Evolutionary conservation across 352 stramenopile genomes (phyloP).

Genomic region (Globisporangium paddicum): DNA sequence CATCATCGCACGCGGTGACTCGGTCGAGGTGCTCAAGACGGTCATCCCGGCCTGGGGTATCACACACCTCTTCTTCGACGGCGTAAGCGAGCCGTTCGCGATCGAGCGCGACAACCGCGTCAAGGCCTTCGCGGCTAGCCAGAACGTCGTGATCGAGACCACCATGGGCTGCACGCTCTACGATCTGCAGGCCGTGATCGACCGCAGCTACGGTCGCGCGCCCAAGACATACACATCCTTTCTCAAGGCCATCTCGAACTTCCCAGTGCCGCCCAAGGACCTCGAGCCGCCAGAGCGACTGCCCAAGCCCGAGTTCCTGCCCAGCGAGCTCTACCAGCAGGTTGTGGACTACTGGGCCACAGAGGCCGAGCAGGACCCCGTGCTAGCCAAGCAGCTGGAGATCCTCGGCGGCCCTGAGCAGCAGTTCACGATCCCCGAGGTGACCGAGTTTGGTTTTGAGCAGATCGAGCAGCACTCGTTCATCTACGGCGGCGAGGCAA

Average conservation of each 20-base stretch:
- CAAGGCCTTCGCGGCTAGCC: conserved; percentile 30
- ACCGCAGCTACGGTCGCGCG: conserved; percentile 40
- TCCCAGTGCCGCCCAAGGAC: conserved; percentile 43
- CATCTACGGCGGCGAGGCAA: conserved; percentile 69
- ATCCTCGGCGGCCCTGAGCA: conserved; percentile 50
- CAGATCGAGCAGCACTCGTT: conserved; percentile 51
- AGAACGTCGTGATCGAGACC: conserved; percentile 69
- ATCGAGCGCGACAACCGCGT: conserved; percentile 74
- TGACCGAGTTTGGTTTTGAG: conserved; percentile 63
- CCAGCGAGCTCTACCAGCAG: conserved; percentile 58
- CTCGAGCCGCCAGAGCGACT: conserved; percentile 44
- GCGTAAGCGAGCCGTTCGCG: conserved; percentile 90
- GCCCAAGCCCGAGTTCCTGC: conserved; percentile 28
- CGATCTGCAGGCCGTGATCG: conserved; percentile 60
- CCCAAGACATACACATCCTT: conserved; percentile 82
- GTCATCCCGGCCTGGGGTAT: conserved; percentile 85
- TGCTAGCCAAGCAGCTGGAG: conserved; percentile 27
- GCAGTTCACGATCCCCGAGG: conserved; percentile 59
- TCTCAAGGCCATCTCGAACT: conserved; percentile 41
- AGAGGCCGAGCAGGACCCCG: conserved; percentile 6
- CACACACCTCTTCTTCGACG: conserved; percentile 90
- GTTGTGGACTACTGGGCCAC: conserved; percentile 46
- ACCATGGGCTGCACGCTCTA: conserved; percentile 69
- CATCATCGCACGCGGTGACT: conserved; percentile 71
- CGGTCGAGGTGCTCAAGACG: conserved; percentile 71